Base-by-base conservation (phyloP, 2,329 filamentous ascomycete genomes). In the Beauveria varroae region DNA sequence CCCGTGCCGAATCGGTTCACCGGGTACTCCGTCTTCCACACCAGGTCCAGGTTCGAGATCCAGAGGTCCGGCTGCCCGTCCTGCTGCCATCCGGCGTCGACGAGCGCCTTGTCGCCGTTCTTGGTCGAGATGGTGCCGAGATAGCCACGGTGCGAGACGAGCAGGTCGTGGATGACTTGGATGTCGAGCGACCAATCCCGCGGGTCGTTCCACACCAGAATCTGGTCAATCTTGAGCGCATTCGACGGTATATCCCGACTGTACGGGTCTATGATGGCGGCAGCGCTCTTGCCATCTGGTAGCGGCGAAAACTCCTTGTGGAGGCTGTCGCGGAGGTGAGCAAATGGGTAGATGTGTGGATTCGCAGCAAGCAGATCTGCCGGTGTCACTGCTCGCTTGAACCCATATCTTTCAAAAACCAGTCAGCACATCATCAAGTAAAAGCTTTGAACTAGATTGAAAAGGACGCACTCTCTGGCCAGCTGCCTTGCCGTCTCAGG, bases 151-250 rank as follows among this genome's bases (percentile, higher is more conserved):
- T 84, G 79, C 0, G 93, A 96, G 46, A 96, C 80, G 7, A 98
- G 78, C 12, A 96, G 77, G 73, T 99, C 95, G 59, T 89, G 70
- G 62, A 98, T 88, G 67, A 98, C 78, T 71, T 96, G 90, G 2
- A 86, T 86, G 73, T 98, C 93, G 10, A 97, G 81, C 1, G 90
- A 92, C 95, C 95, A 99, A 77, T 99, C 95, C 61, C 95, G 85
- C 3, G 95, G 93, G 74, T 98, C 95, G 72, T 96, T 96, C 81
- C 93, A 97, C 7, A 97, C 89, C 69, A 98, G 89, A 30, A 98
- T 85, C 30, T 93, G 92, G 70, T 96, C 91, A 67, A 99, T 88
- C 67, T 91, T 92, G 53, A 93, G 80, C 10, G 79, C 74, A 10
- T 76, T 69, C 0, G 60, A 69, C 57, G 63, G 75, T 64, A 74